A percentile compares a stretch with the other conserved stretches of the same genome.
These are phyloP conservation scores for Phylloporus sp. DNA, from an alignment of 768 basidiomycete genomes.

Conservation along the genomic window DNA sequence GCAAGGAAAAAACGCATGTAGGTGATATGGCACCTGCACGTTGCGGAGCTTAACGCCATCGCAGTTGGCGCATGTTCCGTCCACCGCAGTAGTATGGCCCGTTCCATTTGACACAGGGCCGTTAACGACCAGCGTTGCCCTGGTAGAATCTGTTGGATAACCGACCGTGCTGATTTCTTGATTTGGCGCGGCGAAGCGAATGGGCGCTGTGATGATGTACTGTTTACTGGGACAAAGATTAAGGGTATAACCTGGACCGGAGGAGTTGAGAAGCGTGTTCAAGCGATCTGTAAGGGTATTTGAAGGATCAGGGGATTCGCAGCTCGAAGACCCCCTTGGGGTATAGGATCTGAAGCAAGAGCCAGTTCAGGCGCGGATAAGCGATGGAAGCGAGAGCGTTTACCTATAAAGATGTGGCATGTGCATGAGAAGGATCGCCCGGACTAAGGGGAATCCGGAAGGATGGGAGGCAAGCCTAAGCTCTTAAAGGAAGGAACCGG, in stretches of 20 bases:
- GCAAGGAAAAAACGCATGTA: not conserved
- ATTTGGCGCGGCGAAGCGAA: constrained; percentile 58
- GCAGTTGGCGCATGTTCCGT: constrained; percentile 59
- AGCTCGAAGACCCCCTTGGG: constrained; percentile 10
- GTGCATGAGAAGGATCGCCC: constrained; percentile 13
- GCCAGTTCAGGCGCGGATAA: constrained; percentile 1
- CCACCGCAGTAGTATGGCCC: constrained; percentile 70
- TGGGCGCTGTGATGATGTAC: constrained; percentile 62
- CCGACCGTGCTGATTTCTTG: constrained; percentile 82
- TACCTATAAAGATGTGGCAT: constrained; percentile 8
- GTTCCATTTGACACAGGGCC: constrained; percentile 58
- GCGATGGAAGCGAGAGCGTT: not conserved
- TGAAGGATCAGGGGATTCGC: constrained; percentile 48
- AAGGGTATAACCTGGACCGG: constrained; percentile 62
- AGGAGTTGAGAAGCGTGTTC: constrained; percentile 58
- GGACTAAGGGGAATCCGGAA: not conserved
- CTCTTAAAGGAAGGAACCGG: too few relatives aligned
- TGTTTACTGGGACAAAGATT: constrained; percentile 56
- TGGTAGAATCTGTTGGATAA: constrained; percentile 60
- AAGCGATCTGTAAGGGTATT: constrained; percentile 61
- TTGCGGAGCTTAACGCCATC: constrained; percentile 60
- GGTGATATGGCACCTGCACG: constrained; percentile 48
- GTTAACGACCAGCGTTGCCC: constrained; percentile 66
- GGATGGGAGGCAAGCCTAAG: not conserved
- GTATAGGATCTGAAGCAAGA: not conserved